Evolutionary conservation across 306 rosid genomes (phyloP), one percentile per base, ranked within the genome.

Genomic region (Sechiopsis laciniata): DNA sequence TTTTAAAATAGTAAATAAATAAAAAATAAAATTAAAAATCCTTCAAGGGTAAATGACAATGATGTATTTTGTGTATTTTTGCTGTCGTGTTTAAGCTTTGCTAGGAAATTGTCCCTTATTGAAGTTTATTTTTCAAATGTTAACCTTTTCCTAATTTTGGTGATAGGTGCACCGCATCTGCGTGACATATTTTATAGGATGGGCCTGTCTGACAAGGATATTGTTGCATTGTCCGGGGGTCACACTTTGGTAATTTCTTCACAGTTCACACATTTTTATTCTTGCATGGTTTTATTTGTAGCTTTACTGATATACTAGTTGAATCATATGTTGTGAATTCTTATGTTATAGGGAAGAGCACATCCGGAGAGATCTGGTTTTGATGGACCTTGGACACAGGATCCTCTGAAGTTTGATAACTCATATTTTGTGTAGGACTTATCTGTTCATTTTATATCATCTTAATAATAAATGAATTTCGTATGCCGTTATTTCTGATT

Each of bases 321-420:
- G 48, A 24, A 61, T 60, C 48, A 42, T 74, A 59, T 40, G 65
- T 78, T 81, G 77, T 68, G 46, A 52, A 52, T 16, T 75, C 14
- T 82, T 70, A 45, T 77, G 52, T 82, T 79, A 71, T 19, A 84
- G 93, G 98, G 98, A 86, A 87, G 87, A 82, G 96, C 91, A 66
- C 93, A 90, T 77, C 86, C 80, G 19, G 90, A 90, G 73, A 87
- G 96, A 84, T 92, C 96, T 46, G 96, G 95, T 73, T 87, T 92
- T 77, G 98, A 90, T 76, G 96, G 98, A 56, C 85, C 98, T 60
- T 92, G 98, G 96, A 92, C 96, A 15, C 71, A 80, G 72, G 95
- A 92, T 55, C 98, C 96, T 72, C 81, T 90, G 78, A 86, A 88
- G 90, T 92, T 92, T 79, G 93, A 92, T 79, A 90, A 88, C 86